Base-by-base conservation (phyloP, 176 grass and related monocot genomes). In the Rhipidocladum racemiflorum region DNA sequence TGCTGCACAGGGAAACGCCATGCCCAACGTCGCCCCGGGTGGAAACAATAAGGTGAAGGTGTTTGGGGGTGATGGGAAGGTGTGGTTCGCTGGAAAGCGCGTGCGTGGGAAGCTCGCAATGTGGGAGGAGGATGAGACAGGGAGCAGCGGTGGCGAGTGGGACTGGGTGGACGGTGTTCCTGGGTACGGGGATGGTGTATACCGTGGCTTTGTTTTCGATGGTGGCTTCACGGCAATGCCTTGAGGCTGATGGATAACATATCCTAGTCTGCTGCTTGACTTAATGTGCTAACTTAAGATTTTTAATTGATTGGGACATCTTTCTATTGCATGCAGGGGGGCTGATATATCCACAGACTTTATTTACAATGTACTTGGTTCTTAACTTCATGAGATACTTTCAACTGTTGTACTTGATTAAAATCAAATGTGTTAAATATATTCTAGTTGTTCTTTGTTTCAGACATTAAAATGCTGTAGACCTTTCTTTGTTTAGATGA, bases 1-100 rank as follows among this genome's bases (percentile, higher is more conserved):
- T 66, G 88, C 88, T 20, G 75, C 59, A 9, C 85, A 87, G 79
- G 66, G 70, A 24, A 81, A 44, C 28, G 59, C 70, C 17, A 7
- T 83, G 68, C 65, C 86, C 0, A 40, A 80, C 0, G 60, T 82
- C 1, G 45, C 82, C 2, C 63, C 68, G 0, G 93, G 84, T 0
- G 91, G 90, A 13, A 95, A 99, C 80, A 99, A 93, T 20, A 99
- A 99, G 91, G 97, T 99, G 17, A 99, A 99, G 87, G 97, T 99
- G 10, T 99, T 99, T 13, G 97, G 97, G 3, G 97, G 97, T 39
- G 89, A 99, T 56, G 97, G 97, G 1, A 99, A 88, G 80, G 97
- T 99, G 18, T 99, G 97, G 93, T 99, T 99, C 30, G 92, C 93
- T 2, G 97, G 97, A 14, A 99, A 92, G 87, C 85, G 91, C 4